These are phyloP conservation scores for Aureobasidium uvarum DNA, from an alignment of 2,329 filamentous ascomycete species.

Conservation along the genomic window DNA sequence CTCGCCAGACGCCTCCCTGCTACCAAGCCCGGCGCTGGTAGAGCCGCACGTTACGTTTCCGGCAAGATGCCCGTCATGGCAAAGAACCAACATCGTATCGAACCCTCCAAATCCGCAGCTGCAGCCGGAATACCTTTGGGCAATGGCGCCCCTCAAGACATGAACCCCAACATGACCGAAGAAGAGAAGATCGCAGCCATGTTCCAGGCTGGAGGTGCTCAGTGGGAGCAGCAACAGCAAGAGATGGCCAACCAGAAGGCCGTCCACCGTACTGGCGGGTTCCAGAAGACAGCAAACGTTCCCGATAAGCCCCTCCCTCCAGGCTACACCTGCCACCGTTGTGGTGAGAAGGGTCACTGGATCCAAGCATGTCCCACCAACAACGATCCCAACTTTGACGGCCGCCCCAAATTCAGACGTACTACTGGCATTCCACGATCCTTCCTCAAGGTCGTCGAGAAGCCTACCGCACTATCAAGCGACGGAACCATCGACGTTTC, in stretches of 20 bases:
- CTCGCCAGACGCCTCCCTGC: constrained; percentile 85
- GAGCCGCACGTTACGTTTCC: constrained; percentile 90
- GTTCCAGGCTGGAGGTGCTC: constrained; percentile 82
- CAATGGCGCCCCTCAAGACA: constrained; percentile 59
- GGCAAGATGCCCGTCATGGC: constrained; percentile 91
- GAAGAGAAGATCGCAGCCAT: constrained; percentile 92
- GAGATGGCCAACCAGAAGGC: constrained; percentile 72
- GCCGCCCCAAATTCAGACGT: constrained; percentile 86
- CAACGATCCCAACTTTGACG: constrained; percentile 93
- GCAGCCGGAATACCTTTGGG: constrained; percentile 46
- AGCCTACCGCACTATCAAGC: constrained; percentile 71
- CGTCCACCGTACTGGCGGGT: constrained; percentile 41
- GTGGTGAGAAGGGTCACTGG: constrained; percentile 97
- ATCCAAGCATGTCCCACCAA: constrained; percentile 99
- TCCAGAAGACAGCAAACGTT: constrained; percentile 67
- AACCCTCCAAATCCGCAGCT: constrained; percentile 55
- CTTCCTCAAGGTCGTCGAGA: constrained; percentile 93
- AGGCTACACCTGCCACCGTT: constrained; percentile 95
- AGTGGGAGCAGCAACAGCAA: constrained; percentile 91
- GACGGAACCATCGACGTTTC: constrained; percentile 74
- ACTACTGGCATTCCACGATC: constrained; percentile 96
- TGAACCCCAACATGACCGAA: constrained; percentile 81
- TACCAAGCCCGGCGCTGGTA: constrained; percentile 77
- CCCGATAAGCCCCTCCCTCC: constrained; percentile 91
- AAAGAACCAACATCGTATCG: constrained; percentile 71